Conservation (phyloP, 495 filamentous ascomycete species). For the Penicillium coffeae region DNA sequence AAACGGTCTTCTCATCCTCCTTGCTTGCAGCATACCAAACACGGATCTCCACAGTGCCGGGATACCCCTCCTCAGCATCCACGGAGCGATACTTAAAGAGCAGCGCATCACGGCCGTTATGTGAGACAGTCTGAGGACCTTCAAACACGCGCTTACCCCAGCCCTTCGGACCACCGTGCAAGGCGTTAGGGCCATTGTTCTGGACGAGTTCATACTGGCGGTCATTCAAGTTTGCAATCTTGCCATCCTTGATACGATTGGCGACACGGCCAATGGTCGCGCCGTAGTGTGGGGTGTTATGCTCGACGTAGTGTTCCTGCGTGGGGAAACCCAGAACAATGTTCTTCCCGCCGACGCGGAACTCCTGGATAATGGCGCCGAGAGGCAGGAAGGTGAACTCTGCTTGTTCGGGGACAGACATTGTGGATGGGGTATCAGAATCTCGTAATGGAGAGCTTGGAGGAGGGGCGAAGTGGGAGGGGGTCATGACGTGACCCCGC, state of each 20-base stretch:
- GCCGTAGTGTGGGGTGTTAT: slow-evolving; percentile 80
- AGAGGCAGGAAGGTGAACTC: slow-evolving; percentile 69
- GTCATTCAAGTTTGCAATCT: slow-evolving; percentile 69
- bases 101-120: slow-evolving; percentile 69
- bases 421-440: neutral
- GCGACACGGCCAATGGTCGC: slow-evolving; percentile 91
- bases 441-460: slow-evolving; percentile 1
- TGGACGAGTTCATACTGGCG: slow-evolving; percentile 60
- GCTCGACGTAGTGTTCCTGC: slow-evolving; percentile 63
- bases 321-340: slow-evolving; percentile 83
- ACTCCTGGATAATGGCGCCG: slow-evolving; percentile 84
- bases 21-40: slow-evolving; percentile 76
- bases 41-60: slow-evolving; percentile 72
- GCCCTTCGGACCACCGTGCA: slow-evolving; percentile 77
- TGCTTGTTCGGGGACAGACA: slow-evolving; percentile 27
- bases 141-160: slow-evolving; percentile 85
- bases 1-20: slow-evolving; percentile 58
- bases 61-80: slow-evolving; percentile 82
- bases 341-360: slow-evolving; percentile 70
- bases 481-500: slow-evolving; percentile 25
- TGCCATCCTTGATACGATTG: slow-evolving; percentile 75
- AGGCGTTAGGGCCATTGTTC: slow-evolving; percentile 74
- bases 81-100: slow-evolving; percentile 68
- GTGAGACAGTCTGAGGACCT: slow-evolving; percentile 62
- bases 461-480: neutral